phyloP scores from a whole-genome alignment of 2,329 filamentous ascomycete genomes.

The Scedosporium apiospermum region DNA sequence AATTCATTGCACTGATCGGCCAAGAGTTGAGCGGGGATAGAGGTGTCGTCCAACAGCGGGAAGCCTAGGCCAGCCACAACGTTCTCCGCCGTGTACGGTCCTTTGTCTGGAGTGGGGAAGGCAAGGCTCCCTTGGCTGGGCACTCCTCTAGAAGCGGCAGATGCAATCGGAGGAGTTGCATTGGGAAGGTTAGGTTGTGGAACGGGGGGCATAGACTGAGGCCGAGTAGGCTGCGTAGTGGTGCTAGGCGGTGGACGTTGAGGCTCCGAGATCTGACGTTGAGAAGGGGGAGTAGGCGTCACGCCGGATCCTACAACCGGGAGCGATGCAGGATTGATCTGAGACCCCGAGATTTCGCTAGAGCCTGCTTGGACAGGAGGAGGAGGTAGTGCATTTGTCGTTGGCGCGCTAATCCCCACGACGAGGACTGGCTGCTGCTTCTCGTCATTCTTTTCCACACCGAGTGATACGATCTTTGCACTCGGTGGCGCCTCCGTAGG shows the following conservation, averaged over 20 bases:
- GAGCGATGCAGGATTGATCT: not conserved
- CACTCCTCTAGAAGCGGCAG: too few species aligned
- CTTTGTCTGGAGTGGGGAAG: not conserved
- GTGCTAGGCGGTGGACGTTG: not conserved
- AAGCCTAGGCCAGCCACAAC: not conserved
- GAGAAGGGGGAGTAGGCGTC: not conserved
- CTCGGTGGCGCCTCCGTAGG: not conserved
- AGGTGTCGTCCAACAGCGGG: not conserved
- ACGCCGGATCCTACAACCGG: not conserved
- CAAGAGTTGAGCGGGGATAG: not conserved
- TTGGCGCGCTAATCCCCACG: not conserved
- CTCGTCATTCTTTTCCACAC: not conserved
- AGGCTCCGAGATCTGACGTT: not conserved
- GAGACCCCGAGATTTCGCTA: not conserved
- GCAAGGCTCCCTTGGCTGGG: not conserved
- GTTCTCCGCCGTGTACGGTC: not conserved
- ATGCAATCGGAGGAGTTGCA: not conserved
- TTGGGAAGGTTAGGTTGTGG: not conserved
- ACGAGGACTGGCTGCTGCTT: not conserved
- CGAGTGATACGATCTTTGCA: not conserved
- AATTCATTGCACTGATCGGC: not conserved
- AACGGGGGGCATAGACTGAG: not conserved
- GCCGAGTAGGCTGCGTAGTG: not conserved
- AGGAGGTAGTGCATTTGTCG: too few species aligned
- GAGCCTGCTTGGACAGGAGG: too few species aligned